Evolutionary conservation across 805 yeast genomes (phyloP).

Genomic region (Osmozyma mogii): DNA sequence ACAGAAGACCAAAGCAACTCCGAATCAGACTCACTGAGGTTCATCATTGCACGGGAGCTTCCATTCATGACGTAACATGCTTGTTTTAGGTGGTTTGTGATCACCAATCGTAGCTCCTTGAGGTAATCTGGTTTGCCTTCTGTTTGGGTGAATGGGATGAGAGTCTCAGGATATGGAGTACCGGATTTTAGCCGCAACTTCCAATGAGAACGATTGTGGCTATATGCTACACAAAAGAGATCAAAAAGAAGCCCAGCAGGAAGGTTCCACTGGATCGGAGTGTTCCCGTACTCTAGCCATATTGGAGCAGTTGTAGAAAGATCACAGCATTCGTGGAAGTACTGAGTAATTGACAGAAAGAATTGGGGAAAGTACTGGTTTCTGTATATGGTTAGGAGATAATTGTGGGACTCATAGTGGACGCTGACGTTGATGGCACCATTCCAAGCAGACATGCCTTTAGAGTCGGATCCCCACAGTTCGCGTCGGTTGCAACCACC

Average conservation of each 20-base stretch:
- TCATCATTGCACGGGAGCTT: constrained; percentile 74
- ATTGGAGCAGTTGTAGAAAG: constrained; percentile 12
- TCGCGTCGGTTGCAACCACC: too few species aligned
- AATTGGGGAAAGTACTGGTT: constrained; percentile 46
- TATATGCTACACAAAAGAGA: constrained; percentile 33
- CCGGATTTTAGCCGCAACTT: constrained; percentile 22
- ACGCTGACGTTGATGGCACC: constrained; percentile 44
- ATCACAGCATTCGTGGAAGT: constrained; percentile 22
- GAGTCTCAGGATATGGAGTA: constrained; percentile 19
- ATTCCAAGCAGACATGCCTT: too few species aligned
- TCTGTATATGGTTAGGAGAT: constrained; percentile 24
- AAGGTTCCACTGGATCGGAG: constrained; percentile 67
- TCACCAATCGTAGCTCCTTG: constrained; percentile 37
- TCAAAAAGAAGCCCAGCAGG: constrained; percentile 71
- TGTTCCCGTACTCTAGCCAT: constrained; percentile 65
- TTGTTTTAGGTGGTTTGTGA: constrained; percentile 80
- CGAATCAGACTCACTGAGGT: constrained; percentile 56
- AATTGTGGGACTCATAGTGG: constrained; percentile 15
- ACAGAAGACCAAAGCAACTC: constrained; percentile 50
- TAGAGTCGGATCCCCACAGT: too few species aligned
- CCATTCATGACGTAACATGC: constrained; percentile 70
- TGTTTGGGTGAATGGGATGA: constrained; percentile 21
- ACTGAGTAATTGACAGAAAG: constrained; percentile 27
- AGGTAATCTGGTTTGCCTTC: constrained; percentile 15
- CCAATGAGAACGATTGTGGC: constrained; percentile 38